Evolutionary conservation across 2,329 filamentous ascomycete species (phyloP).

Genomic region (Phoma sp.): DNA sequence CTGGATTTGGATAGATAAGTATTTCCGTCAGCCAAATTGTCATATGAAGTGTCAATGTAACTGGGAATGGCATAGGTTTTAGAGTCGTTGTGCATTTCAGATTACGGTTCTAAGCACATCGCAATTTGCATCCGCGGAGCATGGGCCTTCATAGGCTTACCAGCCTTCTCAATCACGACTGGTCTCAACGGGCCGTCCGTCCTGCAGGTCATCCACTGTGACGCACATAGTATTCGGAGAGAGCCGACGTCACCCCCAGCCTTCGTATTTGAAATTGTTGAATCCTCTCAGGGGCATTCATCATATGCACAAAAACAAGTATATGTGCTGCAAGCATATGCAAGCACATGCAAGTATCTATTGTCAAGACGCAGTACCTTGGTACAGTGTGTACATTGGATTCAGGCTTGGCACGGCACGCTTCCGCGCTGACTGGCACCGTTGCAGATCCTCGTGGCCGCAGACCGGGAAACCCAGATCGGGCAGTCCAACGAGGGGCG

Average conservation of each 20-base stretch:
- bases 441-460: slow-evolving; percentile 7
- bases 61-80: too few species aligned
- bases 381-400: neutral
- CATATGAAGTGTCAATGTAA: neutral
- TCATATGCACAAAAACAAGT: too few species aligned
- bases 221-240: neutral
- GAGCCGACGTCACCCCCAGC: neutral
- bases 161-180: too few species aligned
- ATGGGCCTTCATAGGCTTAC: too few species aligned
- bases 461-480: neutral
- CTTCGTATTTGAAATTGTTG: too few species aligned
- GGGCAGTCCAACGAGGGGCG: neutral
- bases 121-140: too few species aligned
- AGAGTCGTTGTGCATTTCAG: too few species aligned
- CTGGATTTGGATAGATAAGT: neutral
- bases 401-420: neutral
- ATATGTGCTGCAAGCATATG: too few species aligned
- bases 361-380: neutral
- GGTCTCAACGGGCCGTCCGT: neutral
- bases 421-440: slow-evolving; percentile 1
- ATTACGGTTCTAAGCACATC: too few species aligned
- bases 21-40: neutral
- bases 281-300: too few species aligned
- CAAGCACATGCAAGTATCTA: neutral
- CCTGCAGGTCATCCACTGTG: neutral